phyloP scores from a whole-genome alignment of 225 moss, liverwort and hornwort genomes.

The Neckera pumila region DNA sequence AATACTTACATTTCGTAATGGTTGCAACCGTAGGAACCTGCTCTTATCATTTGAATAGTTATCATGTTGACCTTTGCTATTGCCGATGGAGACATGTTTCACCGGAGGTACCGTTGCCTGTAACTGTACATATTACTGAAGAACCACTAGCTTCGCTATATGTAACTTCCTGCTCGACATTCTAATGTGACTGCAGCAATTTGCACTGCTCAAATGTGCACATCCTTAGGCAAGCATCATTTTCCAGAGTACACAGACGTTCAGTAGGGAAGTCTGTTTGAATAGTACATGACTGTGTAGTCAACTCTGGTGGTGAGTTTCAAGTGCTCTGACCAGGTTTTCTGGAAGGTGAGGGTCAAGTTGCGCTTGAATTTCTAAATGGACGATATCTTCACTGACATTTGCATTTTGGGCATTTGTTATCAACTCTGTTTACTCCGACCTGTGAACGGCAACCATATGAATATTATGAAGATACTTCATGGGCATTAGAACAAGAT shows the following conservation, averaged over 20 bases:
- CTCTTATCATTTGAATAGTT: not conserved
- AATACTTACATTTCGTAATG: not conserved
- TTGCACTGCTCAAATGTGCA: not conserved
- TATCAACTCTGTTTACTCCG: not conserved
- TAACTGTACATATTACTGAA: not conserved
- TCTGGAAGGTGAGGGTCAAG: conserved; percentile 20
- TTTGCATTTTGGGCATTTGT: not conserved
- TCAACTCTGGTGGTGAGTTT: conserved; percentile 7
- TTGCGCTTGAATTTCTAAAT: conserved; percentile 5
- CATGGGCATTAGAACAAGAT: not conserved
- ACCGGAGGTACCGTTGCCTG: not conserved
- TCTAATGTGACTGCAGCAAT: not conserved
- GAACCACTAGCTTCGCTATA: not conserved
- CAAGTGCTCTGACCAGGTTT: conserved; percentile 10
- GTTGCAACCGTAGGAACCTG: not conserved
- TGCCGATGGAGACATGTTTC: not conserved
- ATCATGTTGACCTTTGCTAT: not conserved
- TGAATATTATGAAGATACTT: not conserved
- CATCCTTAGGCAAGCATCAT: not conserved
- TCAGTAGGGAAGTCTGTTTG: not conserved
- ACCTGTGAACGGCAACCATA: not conserved
- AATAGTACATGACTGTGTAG: not conserved
- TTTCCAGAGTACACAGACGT: not conserved
- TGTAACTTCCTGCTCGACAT: not conserved
- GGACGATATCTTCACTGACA: conserved; percentile 9